Evolutionary conservation across 768 basidiomycete genomes (phyloP).

Genomic region (Suillus discolor): DNA sequence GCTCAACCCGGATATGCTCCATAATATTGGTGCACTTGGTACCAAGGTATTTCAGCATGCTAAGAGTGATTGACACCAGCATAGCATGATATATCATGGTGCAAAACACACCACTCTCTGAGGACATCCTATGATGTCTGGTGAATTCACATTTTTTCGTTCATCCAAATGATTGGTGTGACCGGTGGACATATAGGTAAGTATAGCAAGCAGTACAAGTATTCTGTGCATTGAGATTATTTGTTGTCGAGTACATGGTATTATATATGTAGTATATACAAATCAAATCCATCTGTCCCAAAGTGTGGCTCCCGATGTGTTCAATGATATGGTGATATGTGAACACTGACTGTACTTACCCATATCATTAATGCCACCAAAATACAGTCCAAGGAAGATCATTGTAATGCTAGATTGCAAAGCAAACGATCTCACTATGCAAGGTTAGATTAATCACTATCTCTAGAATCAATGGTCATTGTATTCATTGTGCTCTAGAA

Average conservation of each 20-base stretch:
- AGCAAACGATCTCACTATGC: background rate
- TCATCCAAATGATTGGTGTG: background rate
- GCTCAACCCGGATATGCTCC: too few species aligned
- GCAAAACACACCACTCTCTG: background rate
- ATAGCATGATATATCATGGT: background rate
- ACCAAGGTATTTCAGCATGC: background rate
- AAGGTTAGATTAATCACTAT: background rate
- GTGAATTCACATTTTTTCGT: background rate
- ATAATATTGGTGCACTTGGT: too few species aligned
- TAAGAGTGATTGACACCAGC: background rate
- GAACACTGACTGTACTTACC: too few species aligned
- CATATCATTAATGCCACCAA: background rate
- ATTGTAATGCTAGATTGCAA: background rate
- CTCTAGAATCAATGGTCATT: background rate
- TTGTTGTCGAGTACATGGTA: background rate
- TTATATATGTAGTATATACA: background rate
- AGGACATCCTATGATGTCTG: background rate
- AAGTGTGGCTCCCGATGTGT: too few species aligned
- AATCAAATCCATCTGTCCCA: background rate
- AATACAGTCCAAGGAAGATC: background rate
- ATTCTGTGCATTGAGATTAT: background rate
- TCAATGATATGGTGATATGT: too few species aligned
- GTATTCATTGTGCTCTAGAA: background rate
- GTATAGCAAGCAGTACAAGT: background rate
- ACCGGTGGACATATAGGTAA: background rate